Evolutionary conservation across 2,329 filamentous ascomycete genomes (phyloP).

Genomic region (Biscogniauxia mediterranea): DNA sequence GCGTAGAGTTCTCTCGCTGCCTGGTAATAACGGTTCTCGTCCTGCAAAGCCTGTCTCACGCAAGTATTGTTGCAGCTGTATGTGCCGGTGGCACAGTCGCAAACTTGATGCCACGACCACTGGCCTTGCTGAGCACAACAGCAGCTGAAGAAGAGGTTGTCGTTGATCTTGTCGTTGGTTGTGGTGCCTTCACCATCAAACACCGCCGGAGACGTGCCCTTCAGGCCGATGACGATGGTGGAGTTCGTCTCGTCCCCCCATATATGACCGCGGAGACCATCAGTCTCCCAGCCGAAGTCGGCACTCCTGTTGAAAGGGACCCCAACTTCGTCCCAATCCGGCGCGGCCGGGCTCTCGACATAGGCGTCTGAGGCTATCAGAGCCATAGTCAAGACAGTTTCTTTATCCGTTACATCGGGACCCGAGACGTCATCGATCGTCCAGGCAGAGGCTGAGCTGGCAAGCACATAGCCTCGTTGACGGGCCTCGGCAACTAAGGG

Average conservation of each 20-base stretch:
- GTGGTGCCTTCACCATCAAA: constrained; percentile 98
- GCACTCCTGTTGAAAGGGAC: constrained; percentile 78
- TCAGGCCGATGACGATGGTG: constrained; percentile 87
- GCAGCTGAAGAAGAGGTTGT: constrained; percentile 97
- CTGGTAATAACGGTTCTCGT: constrained; percentile 89
- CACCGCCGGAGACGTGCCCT: constrained; percentile 85
- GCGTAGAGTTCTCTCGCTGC: constrained; percentile 86
- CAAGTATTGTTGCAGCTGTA: constrained; percentile 94
- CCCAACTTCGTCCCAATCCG: constrained; percentile 82
- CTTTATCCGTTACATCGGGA: constrained; percentile 82
- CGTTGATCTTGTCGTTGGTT: constrained; percentile 95
- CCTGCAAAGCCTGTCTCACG: constrained; percentile 68
- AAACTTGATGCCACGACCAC: constrained; percentile 87
- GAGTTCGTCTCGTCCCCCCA: constrained; percentile 83
- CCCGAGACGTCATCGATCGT: constrained; percentile 73
- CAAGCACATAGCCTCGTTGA: constrained; percentile 63
- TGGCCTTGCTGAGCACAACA: constrained; percentile 94
- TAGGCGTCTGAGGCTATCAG: constrained; percentile 91
- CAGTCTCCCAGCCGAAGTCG: constrained; percentile 89
- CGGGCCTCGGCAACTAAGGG: constrained; percentile 73
- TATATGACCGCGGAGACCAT: constrained; percentile 88
- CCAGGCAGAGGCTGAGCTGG: constrained; percentile 75
- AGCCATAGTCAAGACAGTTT: constrained; percentile 79
- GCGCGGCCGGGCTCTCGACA: constrained; percentile 65
- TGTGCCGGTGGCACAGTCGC: constrained; percentile 83